These are phyloP conservation scores for Debaryomyces psychrophilus DNA, from an alignment of 1,139 yeast species.

Conservation along the genomic window DNA sequence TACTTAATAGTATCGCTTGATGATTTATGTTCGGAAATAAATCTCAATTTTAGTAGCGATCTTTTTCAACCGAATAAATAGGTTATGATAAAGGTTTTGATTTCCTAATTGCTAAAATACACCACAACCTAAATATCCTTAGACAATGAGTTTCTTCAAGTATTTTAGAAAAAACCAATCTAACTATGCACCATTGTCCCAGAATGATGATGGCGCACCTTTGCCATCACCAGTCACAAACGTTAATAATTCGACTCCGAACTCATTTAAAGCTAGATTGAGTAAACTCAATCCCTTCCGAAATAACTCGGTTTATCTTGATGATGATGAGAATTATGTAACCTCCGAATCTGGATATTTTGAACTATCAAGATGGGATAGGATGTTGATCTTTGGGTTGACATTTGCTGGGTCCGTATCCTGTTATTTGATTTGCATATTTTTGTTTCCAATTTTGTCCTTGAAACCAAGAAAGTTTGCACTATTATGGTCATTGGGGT, in stretches of 20 bases:
- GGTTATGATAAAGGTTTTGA: background rate
- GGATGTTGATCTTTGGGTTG: constrained; percentile 58
- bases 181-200: constrained; percentile 37
- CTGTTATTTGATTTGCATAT: constrained; percentile 57
- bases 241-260: constrained; percentile 17
- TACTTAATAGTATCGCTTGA: background rate
- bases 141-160: constrained; percentile 43
- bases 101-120: background rate
- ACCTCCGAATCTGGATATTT: constrained; percentile 51
- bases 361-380: constrained; percentile 60
- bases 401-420: constrained; percentile 57
- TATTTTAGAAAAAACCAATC: constrained; percentile 25
- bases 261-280: constrained; percentile 32
- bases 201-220: constrained; percentile 38
- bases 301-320: constrained; percentile 39
- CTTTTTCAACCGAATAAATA: background rate
- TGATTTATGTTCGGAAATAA: constrained; percentile 2
- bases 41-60: constrained; percentile 4
- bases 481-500: constrained; percentile 62
- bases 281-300: constrained; percentile 47
- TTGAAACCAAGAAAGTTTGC: constrained; percentile 64
- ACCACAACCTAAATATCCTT: background rate
- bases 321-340: constrained; percentile 49
- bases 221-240: constrained; percentile 46
- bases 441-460: constrained; percentile 58